phyloP scores from a whole-genome alignment of 2,329 filamentous ascomycete species.

The Cladosporium sphaerospermum region DNA sequence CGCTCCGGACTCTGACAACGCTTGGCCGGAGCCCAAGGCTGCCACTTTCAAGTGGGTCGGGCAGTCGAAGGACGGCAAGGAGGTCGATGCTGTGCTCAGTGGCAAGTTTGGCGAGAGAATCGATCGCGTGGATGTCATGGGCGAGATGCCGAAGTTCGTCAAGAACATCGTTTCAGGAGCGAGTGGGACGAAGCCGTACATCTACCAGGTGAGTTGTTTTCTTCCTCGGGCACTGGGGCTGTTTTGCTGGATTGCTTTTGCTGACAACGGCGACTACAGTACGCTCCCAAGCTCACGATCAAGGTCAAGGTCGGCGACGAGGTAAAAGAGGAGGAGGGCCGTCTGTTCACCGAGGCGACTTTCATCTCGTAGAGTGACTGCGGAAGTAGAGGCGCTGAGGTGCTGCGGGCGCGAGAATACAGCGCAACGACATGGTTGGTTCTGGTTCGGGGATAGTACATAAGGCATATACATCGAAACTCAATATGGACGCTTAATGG shows the following conservation, averaged over 20 bases:
- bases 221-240: not conserved
- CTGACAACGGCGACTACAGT: slow-evolving; percentile 39
- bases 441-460: too few relatives aligned
- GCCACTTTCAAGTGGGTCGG: slow-evolving; percentile 74
- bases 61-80: slow-evolving; percentile 68
- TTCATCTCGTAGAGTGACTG: slow-evolving; percentile 63
- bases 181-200: slow-evolving; percentile 91
- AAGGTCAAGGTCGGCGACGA: slow-evolving; percentile 81
- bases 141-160: slow-evolving; percentile 88
- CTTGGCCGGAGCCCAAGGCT: slow-evolving; percentile 80
- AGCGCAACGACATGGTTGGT: too few relatives aligned
- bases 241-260: not conserved
- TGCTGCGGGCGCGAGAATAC: too few relatives aligned
- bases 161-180: slow-evolving; percentile 87
- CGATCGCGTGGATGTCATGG: slow-evolving; percentile 92
- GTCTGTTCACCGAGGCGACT: slow-evolving; percentile 83
- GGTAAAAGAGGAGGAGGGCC: slow-evolving; percentile 70
- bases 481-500: too few relatives aligned
- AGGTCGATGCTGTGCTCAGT: slow-evolving; percentile 63
- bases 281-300: slow-evolving; percentile 63
- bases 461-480: too few relatives aligned
- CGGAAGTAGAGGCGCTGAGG: too few relatives aligned
- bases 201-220: slow-evolving; percentile 70
- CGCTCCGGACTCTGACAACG: slow-evolving; percentile 66
- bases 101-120: slow-evolving; percentile 61